Evolutionary conservation across 257 asterid genomes (phyloP).

Genomic region (Paulownia fortunei): DNA sequence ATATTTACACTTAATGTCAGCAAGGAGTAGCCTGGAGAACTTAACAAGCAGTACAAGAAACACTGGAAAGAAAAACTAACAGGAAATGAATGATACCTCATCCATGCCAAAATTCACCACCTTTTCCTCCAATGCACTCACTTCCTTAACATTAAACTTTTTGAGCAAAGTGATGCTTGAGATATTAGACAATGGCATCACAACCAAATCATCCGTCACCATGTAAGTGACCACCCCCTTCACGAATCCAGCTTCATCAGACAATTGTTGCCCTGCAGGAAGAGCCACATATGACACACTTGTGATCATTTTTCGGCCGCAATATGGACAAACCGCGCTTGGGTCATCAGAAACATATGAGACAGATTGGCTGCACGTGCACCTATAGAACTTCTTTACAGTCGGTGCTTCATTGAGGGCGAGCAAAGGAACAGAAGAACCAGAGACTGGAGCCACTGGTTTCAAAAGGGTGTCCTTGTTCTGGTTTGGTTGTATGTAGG

Average conservation of each 20-base stretch:
- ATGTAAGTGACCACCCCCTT: slow-evolving; percentile 34
- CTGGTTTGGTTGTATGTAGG: slow-evolving; percentile 25
- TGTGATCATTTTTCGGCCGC: neutral
- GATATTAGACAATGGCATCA: slow-evolving; percentile 34
- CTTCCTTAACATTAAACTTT: slow-evolving; percentile 20
- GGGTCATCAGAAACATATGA: slow-evolving; percentile 24
- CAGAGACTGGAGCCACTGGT: slow-evolving; percentile 23
- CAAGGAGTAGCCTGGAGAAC: neutral
- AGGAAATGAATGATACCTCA: slow-evolving; percentile 9
- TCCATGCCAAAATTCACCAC: slow-evolving; percentile 29
- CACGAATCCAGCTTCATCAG: slow-evolving; percentile 32
- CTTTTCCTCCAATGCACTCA: slow-evolving; percentile 32
- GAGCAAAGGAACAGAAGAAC: slow-evolving; percentile 21
- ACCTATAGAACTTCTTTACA: slow-evolving; percentile 14
- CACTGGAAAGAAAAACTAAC: too few relatives aligned
- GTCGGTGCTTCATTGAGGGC: neutral
- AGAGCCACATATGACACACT: neutral
- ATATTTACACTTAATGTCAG: neutral
- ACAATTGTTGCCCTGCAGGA: neutral
- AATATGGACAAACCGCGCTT: slow-evolving; percentile 15
- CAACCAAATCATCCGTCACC: slow-evolving; percentile 39
- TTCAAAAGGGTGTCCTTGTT: slow-evolving; percentile 40
- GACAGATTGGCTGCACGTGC: neutral
- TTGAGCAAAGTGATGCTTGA: slow-evolving; percentile 32
- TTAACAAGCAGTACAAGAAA: too few relatives aligned